Percentiles rank a stretch among this genome's conserved stretches.
Conservation (phyloP, 176 grass and related monocot genomes). For the Panicum miliaceum region DNA sequence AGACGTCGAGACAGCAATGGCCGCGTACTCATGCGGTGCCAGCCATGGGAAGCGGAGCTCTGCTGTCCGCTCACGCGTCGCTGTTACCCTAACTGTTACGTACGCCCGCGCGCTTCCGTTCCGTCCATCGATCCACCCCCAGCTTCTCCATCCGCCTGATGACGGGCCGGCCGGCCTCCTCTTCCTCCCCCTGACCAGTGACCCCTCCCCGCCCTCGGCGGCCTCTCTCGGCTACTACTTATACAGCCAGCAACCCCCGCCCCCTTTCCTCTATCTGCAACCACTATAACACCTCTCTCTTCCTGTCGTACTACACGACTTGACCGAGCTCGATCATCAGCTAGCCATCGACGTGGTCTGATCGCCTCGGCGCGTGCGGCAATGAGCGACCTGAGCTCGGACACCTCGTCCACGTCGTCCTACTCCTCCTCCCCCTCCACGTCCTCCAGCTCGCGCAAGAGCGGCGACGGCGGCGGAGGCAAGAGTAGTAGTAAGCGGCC, state of each 20-base stretch:
- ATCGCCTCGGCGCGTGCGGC: background rate
- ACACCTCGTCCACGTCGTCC: constrained; percentile 36
- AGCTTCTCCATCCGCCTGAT: background rate
- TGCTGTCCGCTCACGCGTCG: constrained; percentile 13
- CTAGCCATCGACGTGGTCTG: too few relatives aligned
- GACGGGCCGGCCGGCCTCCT: background rate
- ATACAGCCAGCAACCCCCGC: background rate
- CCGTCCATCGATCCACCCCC: background rate
- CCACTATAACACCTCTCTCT: background rate
- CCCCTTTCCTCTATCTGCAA: background rate
- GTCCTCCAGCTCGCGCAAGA: constrained; percentile 32
- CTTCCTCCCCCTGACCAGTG: background rate
- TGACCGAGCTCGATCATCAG: background rate
- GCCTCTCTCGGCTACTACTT: background rate
- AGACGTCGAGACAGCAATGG: background rate
- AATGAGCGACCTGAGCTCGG: constrained; percentile 44
- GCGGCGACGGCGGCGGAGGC: background rate
- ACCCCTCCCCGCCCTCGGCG: too few relatives aligned
- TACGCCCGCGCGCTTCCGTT: background rate
- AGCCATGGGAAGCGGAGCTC: too few relatives aligned
- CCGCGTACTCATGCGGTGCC: constrained; percentile 4
- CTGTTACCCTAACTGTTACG: constrained; percentile 23
- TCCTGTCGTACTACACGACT: background rate
- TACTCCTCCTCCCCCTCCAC: constrained; percentile 28
- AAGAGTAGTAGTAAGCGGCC: constrained; percentile 16